Base-by-base conservation (phyloP, 2,329 filamentous ascomycete species). In the Colletotrichum salicis region DNA sequence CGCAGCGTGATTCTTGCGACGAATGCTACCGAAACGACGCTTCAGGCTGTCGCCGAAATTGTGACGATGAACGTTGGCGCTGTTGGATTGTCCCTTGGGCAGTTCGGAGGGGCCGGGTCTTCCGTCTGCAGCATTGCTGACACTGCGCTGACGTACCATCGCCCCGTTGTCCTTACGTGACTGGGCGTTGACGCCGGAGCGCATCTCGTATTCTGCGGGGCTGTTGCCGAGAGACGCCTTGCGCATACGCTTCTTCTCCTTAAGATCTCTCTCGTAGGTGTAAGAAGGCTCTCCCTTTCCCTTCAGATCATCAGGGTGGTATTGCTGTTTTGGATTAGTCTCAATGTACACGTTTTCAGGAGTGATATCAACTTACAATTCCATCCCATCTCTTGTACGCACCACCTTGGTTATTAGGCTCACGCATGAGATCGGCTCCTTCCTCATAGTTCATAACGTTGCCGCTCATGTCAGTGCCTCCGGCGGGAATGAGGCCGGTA, bases 351-450 rank as follows among this genome's bases (percentile, higher is more conserved):
- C 22, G 10, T n/a, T 15, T 67, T 24, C n/a, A 22, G 27, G 11
- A 22, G 27, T 15, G 12, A 7, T 2, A 4, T 13, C n/a, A 15
- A 87, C 92, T 82, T 86, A 96, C 94, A 75, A 93, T 80, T 61
- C 90, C 91, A 4, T 91, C 89, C 85, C 90, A 96, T 58, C 94
- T 89, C 83, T 90, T 93, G 79, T 96, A 97, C 15, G 93, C 87
- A n/a, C 92, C 93, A 19, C 93, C 93, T 0, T 83, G 79, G 3
- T 89, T 88, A 72, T 92, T 89, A 0, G 84, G 82, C 77, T 96
- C 94, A 61, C 92, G 87, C 92, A 95, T 95, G 79, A 97, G 85
- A 77, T 97, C 94, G 2, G 92, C 88, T n/a, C 95, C 95, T 78
- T 98, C 95, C 77, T 94, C 86, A 77, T 98, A 98, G 33, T 91